Evolutionary conservation across 1,284 basidiomycete genomes (phyloP), one percentile per base, ranked within the genome.

Genomic region (Fomitopsis betulina): DNA sequence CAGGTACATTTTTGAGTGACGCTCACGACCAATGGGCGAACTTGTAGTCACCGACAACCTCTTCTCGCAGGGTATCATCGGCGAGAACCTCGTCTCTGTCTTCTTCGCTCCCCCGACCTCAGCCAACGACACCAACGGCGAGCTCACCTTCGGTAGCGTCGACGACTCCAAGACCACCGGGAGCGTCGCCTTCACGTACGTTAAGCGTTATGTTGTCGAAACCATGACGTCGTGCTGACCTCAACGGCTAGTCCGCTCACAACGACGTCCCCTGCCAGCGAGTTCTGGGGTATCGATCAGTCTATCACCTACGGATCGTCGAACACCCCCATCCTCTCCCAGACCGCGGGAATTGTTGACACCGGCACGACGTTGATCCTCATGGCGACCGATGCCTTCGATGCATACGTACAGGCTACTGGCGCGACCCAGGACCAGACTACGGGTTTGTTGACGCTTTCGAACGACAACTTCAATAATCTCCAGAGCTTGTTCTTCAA

Each of bases 241-340:
- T 30, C 13, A 9, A 9, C 21, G 17, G 2, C n/a, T 57, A 83
- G 80, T 8, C 75, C 82, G 9, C 40, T 82, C 53, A 85, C 83
- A 1, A 63, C 61, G 10, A 80, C 78, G 1, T 68, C 59, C 7
- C 85, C 85, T 25, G 75, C 84, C 8, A 72, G 64, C 53, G 61
- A 71, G 42, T 87, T 77, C 75, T 88, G 84, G 83, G 86, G 86
- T 39, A 83, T 88, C 63, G 73, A 84, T 66, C 77, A 87, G 71
- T 75, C 76, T 45, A 75, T 88, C 60, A 71, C 70, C 15, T 87
- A 83, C 62, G 81, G 83, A 7, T 71, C 73, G 5, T 51, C 49
- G 33, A 50, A 51, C 33, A 51, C 49, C 12, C 72, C 68, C 30
- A 81, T 85, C 56, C 69, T 87, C 58, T 54, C 71, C 5, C 59